Conservation (phyloP, 108 stramenopile genomes). For the Nitzschia putrida region DNA sequence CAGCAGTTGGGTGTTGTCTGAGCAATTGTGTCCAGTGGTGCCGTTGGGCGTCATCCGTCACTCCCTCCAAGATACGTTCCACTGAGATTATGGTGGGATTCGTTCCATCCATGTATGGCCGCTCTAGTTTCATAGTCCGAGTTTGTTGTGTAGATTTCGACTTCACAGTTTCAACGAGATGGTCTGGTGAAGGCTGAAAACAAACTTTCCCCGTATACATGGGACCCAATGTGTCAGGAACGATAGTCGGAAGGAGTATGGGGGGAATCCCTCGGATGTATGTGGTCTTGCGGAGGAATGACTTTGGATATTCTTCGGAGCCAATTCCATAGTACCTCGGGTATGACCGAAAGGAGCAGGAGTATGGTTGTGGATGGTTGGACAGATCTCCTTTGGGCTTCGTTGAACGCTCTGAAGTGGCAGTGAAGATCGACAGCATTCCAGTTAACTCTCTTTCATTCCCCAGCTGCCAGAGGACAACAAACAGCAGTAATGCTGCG, state of each 20-base stretch:
- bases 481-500: too few species aligned
- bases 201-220: background rate
- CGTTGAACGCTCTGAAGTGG: too few species aligned
- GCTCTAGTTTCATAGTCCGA: background rate
- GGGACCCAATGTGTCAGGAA: background rate
- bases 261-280: slow-evolving; percentile 13
- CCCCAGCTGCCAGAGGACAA: too few species aligned
- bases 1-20: slow-evolving; percentile 4
- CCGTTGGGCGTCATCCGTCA: too few species aligned
- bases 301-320: slow-evolving; percentile 6
- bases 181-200: too few species aligned
- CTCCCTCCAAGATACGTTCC: slow-evolving; percentile 1
- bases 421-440: too few species aligned
- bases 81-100: slow-evolving; percentile 70
- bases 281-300: slow-evolving; percentile 1
- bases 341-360: slow-evolving; percentile 6
- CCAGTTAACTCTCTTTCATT: too few species aligned
- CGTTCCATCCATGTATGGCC: slow-evolving; percentile 59
- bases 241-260: background rate
- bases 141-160: background rate
- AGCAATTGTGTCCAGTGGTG: background rate
- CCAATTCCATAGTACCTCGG: slow-evolving; percentile 7
- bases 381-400: too few species aligned
- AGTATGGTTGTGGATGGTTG: too few species aligned
- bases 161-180: too few species aligned